A percentile compares a stretch with the other conserved stretches of the same genome.
phyloP scores from a whole-genome alignment of 139 green algal genomes.

The Closterium sp. region DNA sequence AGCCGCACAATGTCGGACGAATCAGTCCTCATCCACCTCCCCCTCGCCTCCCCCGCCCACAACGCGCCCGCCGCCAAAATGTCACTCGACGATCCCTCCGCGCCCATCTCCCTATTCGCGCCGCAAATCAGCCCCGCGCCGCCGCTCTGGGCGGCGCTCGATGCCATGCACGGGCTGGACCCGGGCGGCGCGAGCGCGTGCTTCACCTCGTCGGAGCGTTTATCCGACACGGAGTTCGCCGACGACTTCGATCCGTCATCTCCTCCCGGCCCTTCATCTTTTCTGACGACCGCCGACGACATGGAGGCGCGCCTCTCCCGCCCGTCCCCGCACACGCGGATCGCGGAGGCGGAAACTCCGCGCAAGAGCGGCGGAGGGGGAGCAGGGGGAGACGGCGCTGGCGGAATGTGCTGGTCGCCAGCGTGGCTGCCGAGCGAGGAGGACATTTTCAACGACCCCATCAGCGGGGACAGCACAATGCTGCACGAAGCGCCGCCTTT shows the following conservation, averaged over 20 bases:
- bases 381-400: background rate
- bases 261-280: background rate
- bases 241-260: background rate
- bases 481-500: background rate
- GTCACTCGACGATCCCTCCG: background rate
- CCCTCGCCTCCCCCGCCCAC: background rate
- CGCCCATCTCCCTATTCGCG: background rate
- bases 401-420: background rate
- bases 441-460: background rate
- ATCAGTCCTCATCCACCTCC: background rate
- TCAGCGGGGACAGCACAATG: background rate
- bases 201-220: background rate
- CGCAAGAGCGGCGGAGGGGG: background rate
- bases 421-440: background rate
- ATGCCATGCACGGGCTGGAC: background rate
- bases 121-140: background rate
- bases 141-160: background rate
- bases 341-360: background rate
- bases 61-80: background rate
- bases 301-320: background rate
- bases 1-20: background rate
- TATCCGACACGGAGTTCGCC: background rate
- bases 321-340: background rate
- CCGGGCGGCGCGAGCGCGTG: background rate
- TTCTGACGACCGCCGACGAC: background rate